Evolutionary conservation across 768 basidiomycete species (phyloP).

Genomic region (Tylopilus subfusipes): DNA sequence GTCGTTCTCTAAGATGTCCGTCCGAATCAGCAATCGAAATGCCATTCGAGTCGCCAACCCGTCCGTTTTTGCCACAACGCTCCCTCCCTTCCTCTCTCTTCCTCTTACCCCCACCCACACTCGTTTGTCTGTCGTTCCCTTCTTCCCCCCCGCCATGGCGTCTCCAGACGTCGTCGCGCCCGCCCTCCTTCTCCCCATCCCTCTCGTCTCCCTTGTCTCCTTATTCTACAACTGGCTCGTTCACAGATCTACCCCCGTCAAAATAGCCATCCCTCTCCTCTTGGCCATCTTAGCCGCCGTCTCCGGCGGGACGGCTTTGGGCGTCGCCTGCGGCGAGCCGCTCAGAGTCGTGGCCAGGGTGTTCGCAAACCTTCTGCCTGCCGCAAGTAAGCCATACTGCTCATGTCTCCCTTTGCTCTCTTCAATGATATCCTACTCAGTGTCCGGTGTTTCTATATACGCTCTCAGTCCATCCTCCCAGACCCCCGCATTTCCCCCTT

Average conservation of each 20-base stretch:
- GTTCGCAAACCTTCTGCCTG: conserved; percentile 19
- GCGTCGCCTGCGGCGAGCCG: conserved; percentile 12
- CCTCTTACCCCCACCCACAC: conserved; percentile 8
- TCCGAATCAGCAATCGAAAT: conserved; percentile 20
- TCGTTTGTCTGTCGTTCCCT: conserved; percentile 20
- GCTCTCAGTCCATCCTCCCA: conserved; percentile 14
- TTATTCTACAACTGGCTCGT: conserved; percentile 6
- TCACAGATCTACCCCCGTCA: conserved; percentile 6
- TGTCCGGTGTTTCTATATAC: conserved; percentile 26
- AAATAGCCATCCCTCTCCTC: conserved; percentile 14
- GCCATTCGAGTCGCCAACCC: conserved; percentile 12
- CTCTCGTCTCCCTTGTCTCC: conserved; percentile 19
- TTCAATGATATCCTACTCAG: conserved; percentile 8
- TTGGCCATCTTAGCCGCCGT: conserved; percentile 23
- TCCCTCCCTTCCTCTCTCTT: conserved; percentile 3
- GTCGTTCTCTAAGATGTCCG: too few species aligned
- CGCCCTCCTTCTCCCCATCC: conserved; percentile 26
- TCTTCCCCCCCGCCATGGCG: conserved; percentile 18
- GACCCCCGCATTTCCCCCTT: conserved; percentile 1
- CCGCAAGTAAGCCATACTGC: conserved; percentile 15
- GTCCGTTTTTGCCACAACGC: not conserved
- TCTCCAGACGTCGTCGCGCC: conserved; percentile 23
- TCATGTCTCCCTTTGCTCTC: not conserved
- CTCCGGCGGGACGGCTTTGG: conserved; percentile 21
- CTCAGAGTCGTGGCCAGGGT: conserved; percentile 16